These are phyloP conservation scores for Funneliformis mosseae DNA, from an alignment of 192 early-diverging fungal species.

Conservation along the genomic window DNA sequence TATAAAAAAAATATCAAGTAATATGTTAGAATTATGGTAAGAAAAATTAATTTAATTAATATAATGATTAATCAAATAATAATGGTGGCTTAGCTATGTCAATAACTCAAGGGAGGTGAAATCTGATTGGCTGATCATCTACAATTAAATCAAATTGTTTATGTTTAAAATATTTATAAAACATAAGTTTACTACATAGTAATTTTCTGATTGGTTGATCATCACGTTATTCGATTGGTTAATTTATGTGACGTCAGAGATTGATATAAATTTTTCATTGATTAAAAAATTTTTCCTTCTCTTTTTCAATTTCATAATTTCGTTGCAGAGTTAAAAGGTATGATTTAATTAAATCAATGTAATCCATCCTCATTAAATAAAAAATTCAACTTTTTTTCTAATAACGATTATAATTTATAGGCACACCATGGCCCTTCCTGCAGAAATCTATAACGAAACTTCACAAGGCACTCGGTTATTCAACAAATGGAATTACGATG, in stretches of 20 bases:
- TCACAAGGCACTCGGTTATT: slow-evolving; percentile 64
- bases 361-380: not conserved
- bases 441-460: not conserved
- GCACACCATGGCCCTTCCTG: not conserved
- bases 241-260: not conserved
- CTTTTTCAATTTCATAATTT: not conserved
- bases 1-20: too few species aligned
- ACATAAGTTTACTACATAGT: too few species aligned
- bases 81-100: too few species aligned
- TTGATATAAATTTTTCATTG: not conserved
- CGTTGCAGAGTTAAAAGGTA: not conserved
- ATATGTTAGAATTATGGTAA: too few species aligned
- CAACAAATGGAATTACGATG: slow-evolving; percentile 91
- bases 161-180: too few species aligned
- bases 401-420: not conserved
- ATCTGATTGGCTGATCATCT: too few species aligned
- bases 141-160: too few species aligned
- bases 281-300: not conserved
- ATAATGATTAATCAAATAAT: too few species aligned
- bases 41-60: too few species aligned
- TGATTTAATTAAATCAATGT: not conserved
- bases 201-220: too few species aligned
- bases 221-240: not conserved
- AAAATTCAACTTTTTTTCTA: not conserved
- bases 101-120: too few species aligned